Base-by-base conservation (phyloP, 2,329 filamentous ascomycete species). In the Massarina eburnea region DNA sequence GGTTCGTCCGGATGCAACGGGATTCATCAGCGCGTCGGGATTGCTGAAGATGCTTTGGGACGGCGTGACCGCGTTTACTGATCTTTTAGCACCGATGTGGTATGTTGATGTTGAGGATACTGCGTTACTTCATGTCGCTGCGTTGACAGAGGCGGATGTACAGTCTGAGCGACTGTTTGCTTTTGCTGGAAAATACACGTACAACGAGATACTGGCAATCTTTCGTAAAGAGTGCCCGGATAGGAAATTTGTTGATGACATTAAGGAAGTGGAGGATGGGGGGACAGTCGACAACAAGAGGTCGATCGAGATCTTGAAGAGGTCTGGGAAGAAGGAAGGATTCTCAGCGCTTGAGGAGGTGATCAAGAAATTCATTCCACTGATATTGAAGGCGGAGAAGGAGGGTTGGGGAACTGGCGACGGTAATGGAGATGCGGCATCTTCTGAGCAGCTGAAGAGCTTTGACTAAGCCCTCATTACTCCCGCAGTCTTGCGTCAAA, bases 81-180 rank as follows among this genome's bases (percentile, higher is more conserved):
- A 33, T 9, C 18, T 57, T 27, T 40, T 48, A 36, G 39, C 40
- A 2, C 42, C 59, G 27, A 38, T 59, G 52, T 75, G 73, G 49
- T 77, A 61, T 41, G 68, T 82, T n/a, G 72, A 82, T 48, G 75
- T 80, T 0, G 64, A 75, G 9, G 80, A 83, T 41, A 57, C 58
- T 3, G 79, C 75, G 0, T 61, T 72, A 0, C 62, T 83, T 0
- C 78, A 81, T 34, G 67, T 81, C 1, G 75, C 76, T 2, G 79
- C 73, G 0, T 62, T 76, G 5, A 64, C 79, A 0, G 65, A 76
- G n/a, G 67, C 71, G 0, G 64, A 68, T 0, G 72, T 80, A 0
- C 52, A 66, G 14, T 70, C 71, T 1, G 73, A 82, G 53, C 71
- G 80, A 1, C 57, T 84, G 5, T 78, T 82, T 49, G 80, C 68